Percentiles rank a stretch among this genome's conserved stretches.
Conservation (phyloP, 805 yeast species). For the Barnettozyma populi region DNA sequence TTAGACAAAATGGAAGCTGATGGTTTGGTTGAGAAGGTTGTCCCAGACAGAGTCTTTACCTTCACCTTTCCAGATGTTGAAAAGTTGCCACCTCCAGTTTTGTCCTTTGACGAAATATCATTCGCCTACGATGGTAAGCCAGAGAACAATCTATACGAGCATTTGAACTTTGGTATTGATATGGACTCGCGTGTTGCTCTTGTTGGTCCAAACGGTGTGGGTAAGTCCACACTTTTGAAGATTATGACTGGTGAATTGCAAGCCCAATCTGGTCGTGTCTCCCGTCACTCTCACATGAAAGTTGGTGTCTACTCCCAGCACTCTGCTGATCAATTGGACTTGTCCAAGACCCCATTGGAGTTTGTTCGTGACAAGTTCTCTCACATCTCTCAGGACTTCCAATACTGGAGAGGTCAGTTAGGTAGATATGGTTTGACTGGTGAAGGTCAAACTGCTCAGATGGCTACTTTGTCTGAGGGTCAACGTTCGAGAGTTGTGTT, state of each 20-base stretch:
- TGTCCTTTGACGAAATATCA: constrained; percentile 92
- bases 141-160: constrained; percentile 84
- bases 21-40: constrained; percentile 90
- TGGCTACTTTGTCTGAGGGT: constrained; percentile 98
- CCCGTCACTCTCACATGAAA: constrained; percentile 95
- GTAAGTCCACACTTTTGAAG: constrained; percentile 93
- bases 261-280: constrained; percentile 92
- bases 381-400: constrained; percentile 90
- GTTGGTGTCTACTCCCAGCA: constrained; percentile 99
- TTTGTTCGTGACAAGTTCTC: constrained; percentile 94
- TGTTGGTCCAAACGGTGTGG: constrained; percentile 99
- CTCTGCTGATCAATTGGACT: constrained; percentile 95
- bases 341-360: constrained; percentile 92
- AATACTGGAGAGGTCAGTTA: constrained; percentile 96
- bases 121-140: constrained; percentile 81
- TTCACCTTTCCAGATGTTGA: constrained; percentile 94
- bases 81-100: constrained; percentile 97
- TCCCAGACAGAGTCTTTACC: constrained; percentile 86
- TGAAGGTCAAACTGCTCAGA: constrained; percentile 96
- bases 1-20: constrained; percentile 99
- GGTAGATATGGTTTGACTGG: constrained; percentile 99
- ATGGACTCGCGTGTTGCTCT: constrained; percentile 98
- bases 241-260: constrained; percentile 92
- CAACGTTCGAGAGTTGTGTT: constrained; percentile 99
- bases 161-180: constrained; percentile 95